Conservation (phyloP, 1,284 basidiomycete genomes). For the Cutaneotrichosporon cavernicola region DNA sequence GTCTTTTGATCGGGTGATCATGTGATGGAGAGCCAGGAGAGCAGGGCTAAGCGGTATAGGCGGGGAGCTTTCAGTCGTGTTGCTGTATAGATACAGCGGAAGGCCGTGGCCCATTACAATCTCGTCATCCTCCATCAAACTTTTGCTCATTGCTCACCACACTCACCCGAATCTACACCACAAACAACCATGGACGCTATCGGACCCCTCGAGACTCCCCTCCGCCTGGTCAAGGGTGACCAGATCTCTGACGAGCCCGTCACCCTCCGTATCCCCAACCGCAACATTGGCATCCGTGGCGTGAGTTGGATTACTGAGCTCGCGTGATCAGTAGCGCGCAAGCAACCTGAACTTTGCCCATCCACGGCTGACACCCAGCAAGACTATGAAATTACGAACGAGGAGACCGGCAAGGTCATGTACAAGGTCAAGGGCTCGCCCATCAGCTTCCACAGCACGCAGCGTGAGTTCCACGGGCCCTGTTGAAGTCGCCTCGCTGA, state of each 20-base stretch:
- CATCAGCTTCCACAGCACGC: constrained; percentile 12
- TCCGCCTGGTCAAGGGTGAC: constrained; percentile 12
- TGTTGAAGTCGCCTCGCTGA: background rate
- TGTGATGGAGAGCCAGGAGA: too few relatives aligned
- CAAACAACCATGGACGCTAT: constrained; percentile 13
- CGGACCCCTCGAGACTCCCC: constrained; percentile 15
- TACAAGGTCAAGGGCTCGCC: constrained; percentile 15
- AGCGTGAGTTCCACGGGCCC: constrained; percentile 3
- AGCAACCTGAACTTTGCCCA: background rate
- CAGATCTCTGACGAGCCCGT: constrained; percentile 12
- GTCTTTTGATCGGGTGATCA: too few relatives aligned
- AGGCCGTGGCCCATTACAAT: background rate
- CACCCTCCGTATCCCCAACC: constrained; percentile 13
- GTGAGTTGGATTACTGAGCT: background rate
- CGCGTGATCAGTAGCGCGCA: background rate
- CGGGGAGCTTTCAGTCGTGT: background rate
- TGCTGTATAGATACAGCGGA: background rate
- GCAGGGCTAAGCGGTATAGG: background rate
- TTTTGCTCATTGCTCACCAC: background rate
- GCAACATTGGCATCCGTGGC: constrained; percentile 11
- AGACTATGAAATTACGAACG: constrained; percentile 14
- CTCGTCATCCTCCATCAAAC: background rate
- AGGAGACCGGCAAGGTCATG: constrained; percentile 7
- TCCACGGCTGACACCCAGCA: constrained; percentile 8
- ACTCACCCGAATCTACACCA: background rate